These are phyloP conservation scores for Podospora comata DNA, from an alignment of 495 filamentous ascomycete genomes.

Conservation along the genomic window DNA sequence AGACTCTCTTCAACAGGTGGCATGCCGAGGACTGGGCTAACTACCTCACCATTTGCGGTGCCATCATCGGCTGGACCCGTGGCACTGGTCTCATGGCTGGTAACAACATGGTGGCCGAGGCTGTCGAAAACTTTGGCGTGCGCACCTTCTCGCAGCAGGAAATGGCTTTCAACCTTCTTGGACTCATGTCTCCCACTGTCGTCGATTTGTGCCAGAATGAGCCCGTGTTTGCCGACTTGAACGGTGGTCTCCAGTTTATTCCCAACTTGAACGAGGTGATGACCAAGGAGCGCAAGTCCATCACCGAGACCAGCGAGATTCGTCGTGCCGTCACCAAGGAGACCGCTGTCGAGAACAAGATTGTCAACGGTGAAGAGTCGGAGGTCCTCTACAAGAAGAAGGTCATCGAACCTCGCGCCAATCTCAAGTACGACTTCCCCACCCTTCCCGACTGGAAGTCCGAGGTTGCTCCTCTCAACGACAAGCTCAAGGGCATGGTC, in stretches of 20 bases:
- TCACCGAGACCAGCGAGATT: slow-evolving; percentile 92
- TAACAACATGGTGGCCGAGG: slow-evolving; percentile 97
- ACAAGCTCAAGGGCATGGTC: slow-evolving; percentile 91
- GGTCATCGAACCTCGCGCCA: slow-evolving; percentile 87
- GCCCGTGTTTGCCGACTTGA: slow-evolving; percentile 94
- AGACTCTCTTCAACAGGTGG: slow-evolving; percentile 99
- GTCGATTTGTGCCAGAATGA: slow-evolving; percentile 95
- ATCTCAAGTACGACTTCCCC: slow-evolving; percentile 96
- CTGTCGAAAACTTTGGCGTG: slow-evolving; percentile 92
- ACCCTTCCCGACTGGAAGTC: slow-evolving; percentile 83
- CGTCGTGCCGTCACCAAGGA: slow-evolving; percentile 92
- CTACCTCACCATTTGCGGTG: slow-evolving; percentile 97
- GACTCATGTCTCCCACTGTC: slow-evolving; percentile 90
- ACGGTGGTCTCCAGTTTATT: slow-evolving; percentile 95
- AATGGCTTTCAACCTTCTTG: slow-evolving; percentile 98
- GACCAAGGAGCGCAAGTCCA: slow-evolving; percentile 81
- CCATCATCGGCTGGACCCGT: slow-evolving; percentile 98
- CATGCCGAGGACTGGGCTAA: slow-evolving; percentile 95
- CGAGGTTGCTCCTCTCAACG: slow-evolving; percentile 83
- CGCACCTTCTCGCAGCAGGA: slow-evolving; percentile 98
- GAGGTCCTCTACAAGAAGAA: slow-evolving; percentile 94
- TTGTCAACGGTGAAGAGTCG: slow-evolving; percentile 89
- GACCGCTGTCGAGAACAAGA: slow-evolving; percentile 94
- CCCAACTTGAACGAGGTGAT: slow-evolving; percentile 94
- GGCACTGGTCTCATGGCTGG: slow-evolving; percentile 97